These are phyloP conservation scores for Mucor piriformis DNA, from an alignment of 371 early-diverging fungal species.

Conservation along the genomic window DNA sequence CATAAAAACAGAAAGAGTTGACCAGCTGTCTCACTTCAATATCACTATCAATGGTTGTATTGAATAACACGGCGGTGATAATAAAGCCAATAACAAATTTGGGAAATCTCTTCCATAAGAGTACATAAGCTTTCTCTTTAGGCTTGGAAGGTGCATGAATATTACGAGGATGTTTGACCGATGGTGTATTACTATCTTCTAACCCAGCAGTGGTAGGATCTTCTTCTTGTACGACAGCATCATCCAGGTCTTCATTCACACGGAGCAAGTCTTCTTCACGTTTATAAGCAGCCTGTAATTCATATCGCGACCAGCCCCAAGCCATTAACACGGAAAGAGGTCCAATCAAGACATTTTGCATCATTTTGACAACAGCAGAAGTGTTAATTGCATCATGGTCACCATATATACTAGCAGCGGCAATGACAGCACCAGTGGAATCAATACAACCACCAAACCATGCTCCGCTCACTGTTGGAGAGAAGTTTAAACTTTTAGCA, in stretches of 20 bases:
- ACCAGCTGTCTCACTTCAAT: slow-evolving; percentile 39
- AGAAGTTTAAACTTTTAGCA: slow-evolving; percentile 47
- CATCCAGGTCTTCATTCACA: slow-evolving; percentile 12
- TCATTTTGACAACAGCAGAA: slow-evolving; percentile 67
- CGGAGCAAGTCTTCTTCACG: slow-evolving; percentile 31
- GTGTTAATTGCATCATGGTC: slow-evolving; percentile 59
- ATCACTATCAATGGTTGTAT: slow-evolving; percentile 49
- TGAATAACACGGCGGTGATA: slow-evolving; percentile 60
- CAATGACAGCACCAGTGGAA: slow-evolving; percentile 70
- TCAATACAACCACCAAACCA: slow-evolving; percentile 73
- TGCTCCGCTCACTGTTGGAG: slow-evolving; percentile 58
- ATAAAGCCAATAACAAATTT: slow-evolving; percentile 68
- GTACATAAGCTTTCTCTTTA: slow-evolving; percentile 31
- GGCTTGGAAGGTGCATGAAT: slow-evolving; percentile 13
- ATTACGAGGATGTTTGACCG: slow-evolving; percentile 24
- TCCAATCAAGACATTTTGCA: slow-evolving; percentile 66
- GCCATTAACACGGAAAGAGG: slow-evolving; percentile 63
- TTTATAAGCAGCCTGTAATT: slow-evolving; percentile 39
- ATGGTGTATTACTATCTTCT: slow-evolving; percentile 20
- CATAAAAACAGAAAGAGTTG: slow-evolving; percentile 59
- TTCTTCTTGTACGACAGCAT: not conserved
- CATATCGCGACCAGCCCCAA: slow-evolving; percentile 60
- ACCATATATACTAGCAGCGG: slow-evolving; percentile 65
- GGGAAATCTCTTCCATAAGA: slow-evolving; percentile 65
- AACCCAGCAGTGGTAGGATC: not conserved